phyloP scores from a whole-genome alignment of 345 rosid genomes.

The Melaleuca quinquenervia region DNA sequence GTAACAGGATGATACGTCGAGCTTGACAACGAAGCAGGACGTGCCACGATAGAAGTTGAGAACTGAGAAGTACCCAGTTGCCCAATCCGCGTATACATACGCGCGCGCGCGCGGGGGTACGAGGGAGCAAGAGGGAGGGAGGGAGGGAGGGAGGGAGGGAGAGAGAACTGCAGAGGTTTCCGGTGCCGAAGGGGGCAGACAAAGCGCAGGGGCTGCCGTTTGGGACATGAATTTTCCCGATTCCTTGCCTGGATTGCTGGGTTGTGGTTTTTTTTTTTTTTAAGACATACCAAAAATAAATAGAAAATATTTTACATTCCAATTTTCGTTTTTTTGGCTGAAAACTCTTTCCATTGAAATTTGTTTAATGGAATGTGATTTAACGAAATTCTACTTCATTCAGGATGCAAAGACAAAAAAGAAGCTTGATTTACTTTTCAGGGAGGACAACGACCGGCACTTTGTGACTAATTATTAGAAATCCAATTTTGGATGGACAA shows the following conservation, averaged over 20 bases:
- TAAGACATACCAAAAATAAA: not conserved
- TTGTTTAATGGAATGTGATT: not conserved
- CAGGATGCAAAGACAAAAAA: not conserved
- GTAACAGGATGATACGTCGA: not conserved
- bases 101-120: not conserved
- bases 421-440: not conserved
- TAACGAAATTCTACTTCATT: not conserved
- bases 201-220: not conserved
- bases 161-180: not conserved
- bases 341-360: not conserved
- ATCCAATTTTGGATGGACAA: not conserved
- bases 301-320: not conserved
- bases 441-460: not conserved
- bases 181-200: not conserved
- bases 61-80: not conserved
- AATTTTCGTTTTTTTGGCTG: fast-evolving
- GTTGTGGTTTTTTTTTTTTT: not conserved
- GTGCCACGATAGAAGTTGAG: not conserved
- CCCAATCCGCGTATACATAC: not conserved
- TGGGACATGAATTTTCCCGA: not conserved
- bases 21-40: not conserved
- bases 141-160: not conserved
- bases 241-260: not conserved
- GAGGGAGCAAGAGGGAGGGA: too few relatives aligned
- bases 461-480: not conserved